Base-by-base conservation (phyloP, 176 grass and related monocot genomes). In the Hyparrhenia diplandra region DNA sequence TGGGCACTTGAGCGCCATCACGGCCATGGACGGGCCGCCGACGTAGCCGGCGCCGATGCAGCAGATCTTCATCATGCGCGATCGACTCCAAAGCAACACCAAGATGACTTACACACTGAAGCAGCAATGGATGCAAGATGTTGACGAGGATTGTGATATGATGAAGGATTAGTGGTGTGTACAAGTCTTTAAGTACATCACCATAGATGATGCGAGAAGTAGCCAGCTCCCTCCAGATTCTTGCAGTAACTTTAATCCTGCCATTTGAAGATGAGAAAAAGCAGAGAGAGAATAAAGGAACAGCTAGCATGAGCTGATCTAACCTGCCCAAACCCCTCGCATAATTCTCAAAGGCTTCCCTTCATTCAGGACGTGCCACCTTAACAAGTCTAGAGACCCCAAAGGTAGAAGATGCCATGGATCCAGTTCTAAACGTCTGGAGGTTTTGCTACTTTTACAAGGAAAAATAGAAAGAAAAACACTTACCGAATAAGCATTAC, bases 21-120 rank as follows among this genome's bases (percentile, higher is more conserved):
- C 80, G 13, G 90, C 82, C 86, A 92, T 92, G 20, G 82, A 43
- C 9, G 82, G 90, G 12, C 90, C 90, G 10, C 90, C 90, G 10
- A 88, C 90, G 59, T 86, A 92, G 32, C 90, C 90, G 20, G 83
- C 83, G 31, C 90, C 90, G 27, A 89, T 92, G 79, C 90, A 92
- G 52, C 90, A 92, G 42, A 92, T 80, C 78, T 86, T 92, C 74
- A 86, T 86, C 86, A 80, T 49, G 45, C 14, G 4, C 4, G 4
- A 16, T 1, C 14, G 13, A 16, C 13, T 17, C 3, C 32, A 12
- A n/a, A 39, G 31, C 31, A 67, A 11, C 18, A 20, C 4, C 16
- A 65, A 34, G 31, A 37, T 31, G 2, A 34, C 7, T 10, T 1
- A 10, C 0, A 45, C n/a, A 58, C 24, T 24, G 54, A 24, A 58